Base-by-base conservation (phyloP, 2,329 filamentous ascomycete species). In the Stemphylium beticola region DNA sequence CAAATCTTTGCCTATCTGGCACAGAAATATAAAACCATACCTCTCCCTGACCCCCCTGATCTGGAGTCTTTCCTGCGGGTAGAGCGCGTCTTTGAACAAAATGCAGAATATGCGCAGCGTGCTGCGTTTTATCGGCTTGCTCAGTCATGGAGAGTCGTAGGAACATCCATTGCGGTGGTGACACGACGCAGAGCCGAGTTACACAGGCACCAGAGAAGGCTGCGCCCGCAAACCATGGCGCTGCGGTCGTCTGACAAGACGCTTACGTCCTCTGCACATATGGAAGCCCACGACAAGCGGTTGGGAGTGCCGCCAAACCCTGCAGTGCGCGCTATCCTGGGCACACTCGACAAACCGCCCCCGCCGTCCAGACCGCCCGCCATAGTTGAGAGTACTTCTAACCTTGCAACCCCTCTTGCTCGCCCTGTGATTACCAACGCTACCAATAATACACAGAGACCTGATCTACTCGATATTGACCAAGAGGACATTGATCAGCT, bases 141-240 rank as follows among this genome's bases (percentile, higher is more conserved):
- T 29, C 82, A 86, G 58, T 83, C 83, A 17, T 88, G 85, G 85
- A 80, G 79, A 49, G 79, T 87, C 18, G 70, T 86, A 31, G 81
- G 80, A 49, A 76, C 78, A 50, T 77, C 80, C 22, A 75, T 85
- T 48, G 66, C 79, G 2, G 77, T 80, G 53, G 82, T 84, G 54
- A 75, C 85, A 24, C 74, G 65, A 34, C 69, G 72, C 10, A 69
- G 76, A 40, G 72, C 72, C 55, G 69, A 70, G 50, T 41, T 66
- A 46, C 72, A 76, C 52, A 67, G 66, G 50, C 55, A 60, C 42
- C 63, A 53, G 39, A 64, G 70, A 55, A 58, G 53, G 53, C 48
- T 69, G 34, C 67, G 62, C 33, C 58, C 62, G 31, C 67, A 67
- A 26, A 17, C 61, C 26, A 42, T 55, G n/a, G 53, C 55, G n/a